phyloP scores from a whole-genome alignment of 257 asterid species.

The Ehretia macrophylla region DNA sequence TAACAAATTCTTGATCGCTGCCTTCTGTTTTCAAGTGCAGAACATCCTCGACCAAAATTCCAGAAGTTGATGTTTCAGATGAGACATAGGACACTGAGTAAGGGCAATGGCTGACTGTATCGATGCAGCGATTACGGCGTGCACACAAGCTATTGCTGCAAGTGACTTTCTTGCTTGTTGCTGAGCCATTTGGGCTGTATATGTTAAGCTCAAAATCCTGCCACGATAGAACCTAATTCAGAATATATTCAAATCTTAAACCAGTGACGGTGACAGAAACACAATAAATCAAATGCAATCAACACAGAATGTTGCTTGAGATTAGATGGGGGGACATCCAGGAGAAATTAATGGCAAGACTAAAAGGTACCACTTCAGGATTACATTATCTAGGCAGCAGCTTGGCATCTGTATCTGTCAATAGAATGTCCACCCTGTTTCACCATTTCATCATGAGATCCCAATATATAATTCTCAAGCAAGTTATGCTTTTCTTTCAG shows the following conservation, averaged over 20 bases:
- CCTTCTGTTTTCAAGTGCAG: slow-evolving; percentile 57
- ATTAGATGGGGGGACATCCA: too few relatives aligned
- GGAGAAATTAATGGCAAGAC: too few relatives aligned
- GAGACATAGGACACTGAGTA: slow-evolving; percentile 74
- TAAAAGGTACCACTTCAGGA: too few relatives aligned
- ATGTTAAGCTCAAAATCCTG: slow-evolving; percentile 82
- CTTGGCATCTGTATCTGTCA: too few relatives aligned
- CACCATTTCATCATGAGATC: too few relatives aligned
- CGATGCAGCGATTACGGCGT: slow-evolving; percentile 38
- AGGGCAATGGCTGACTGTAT: slow-evolving; percentile 52
- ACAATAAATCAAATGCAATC: too few relatives aligned
- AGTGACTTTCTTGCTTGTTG: slow-evolving; percentile 67
- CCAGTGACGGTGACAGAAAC: not conserved
- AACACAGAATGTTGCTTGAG: too few relatives aligned
- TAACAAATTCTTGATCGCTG: slow-evolving; percentile 32
- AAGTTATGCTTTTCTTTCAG: too few relatives aligned
- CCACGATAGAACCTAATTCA: not conserved
- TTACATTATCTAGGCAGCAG: too few relatives aligned
- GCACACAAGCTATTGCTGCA: slow-evolving; percentile 61
- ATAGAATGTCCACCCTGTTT: too few relatives aligned
- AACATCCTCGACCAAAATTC: slow-evolving; percentile 70
- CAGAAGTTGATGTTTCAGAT: slow-evolving; percentile 87
- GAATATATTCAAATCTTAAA: slow-evolving; percentile 3
- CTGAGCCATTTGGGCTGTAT: slow-evolving; percentile 55
- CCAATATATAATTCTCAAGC: too few relatives aligned